Base-by-base conservation (phyloP, 2,329 filamentous ascomycete genomes). In the Stagonosporopsis rhizophila region DNA sequence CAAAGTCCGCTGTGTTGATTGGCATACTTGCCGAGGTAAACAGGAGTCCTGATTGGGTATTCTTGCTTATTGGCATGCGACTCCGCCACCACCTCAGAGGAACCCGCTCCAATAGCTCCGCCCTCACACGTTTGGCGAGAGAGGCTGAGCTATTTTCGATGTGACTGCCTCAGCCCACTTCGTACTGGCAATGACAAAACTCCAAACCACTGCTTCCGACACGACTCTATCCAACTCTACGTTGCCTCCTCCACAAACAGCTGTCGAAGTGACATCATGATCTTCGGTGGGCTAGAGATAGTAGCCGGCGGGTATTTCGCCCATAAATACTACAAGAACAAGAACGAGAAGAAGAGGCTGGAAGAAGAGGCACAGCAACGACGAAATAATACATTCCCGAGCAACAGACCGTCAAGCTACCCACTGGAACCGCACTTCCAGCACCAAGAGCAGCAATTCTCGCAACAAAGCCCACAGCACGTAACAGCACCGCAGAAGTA, bases 201-300 rank as follows among this genome's bases (percentile, higher is more conserved):
- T 17, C 44, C 39, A 47, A 42, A 30, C 28, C 27, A 27, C 37
- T 46, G 23, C 25, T 44, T 32, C n/a, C 17, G n/a, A 45, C 40
- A n/a, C 40, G 28, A 42, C 34, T 15, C 49, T 37, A 20, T 11
- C n/a, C 27, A 28, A n/a, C 27, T 17, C 44, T 20, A 25, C 38
- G 28, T 25, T 46, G 38, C 37, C 37, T 15, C 30, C 14, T 17
- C 38, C 30, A 32, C 25, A 30, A 23, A 17, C 37, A 38, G n/a
- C 32, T 9, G 42, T 17, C 32, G 6, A n/a, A 17, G 58, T 62
- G 58, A 67, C 66, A 69, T 58, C 62, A 76, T 76, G 73, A 66
- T 76, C 48, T 66, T 76, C 28, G 74, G 73, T n/a, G 74, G 74
- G n/a, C 67, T 76, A 1, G 74, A 76, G 51, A 51, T 76, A 23